Base-by-base conservation (phyloP, 225 moss, liverwort and hornwort genomes). In the Takakia lepidozioides region DNA sequence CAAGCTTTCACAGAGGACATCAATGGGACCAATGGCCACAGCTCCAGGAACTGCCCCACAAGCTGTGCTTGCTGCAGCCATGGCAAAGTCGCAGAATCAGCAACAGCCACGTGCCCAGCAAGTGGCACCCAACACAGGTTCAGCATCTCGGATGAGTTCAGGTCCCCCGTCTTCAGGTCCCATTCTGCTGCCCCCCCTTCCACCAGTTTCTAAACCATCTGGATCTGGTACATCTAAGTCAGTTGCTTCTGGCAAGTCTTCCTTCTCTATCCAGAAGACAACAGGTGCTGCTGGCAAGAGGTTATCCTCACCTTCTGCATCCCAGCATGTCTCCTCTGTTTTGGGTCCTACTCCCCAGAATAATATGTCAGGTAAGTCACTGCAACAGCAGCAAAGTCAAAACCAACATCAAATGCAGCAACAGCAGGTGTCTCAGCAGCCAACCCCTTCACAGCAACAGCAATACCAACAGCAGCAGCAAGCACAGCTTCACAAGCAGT, bases 31-130 rank as follows among this genome's bases (percentile, higher is more conserved):
- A 2, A 38, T 74, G 46, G 62, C 75, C 2, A 73, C 82, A 8
- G 68, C 78, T 42, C 64, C 79, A 21, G 81, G 76, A 1, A 56
- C 81, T 37, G 60, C 71, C 29, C 62, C 79, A 48, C 86, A 93
- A 65, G 79, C 69, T 20, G 76, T 84, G 29, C 78, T 93, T 32
- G 88, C 83, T 44, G 86, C 84, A 39, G 82, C 84, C 11, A 80
- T 87, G 59, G 80, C 81, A 18, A 92, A 82, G 36, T 30, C 49
- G 7, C 67, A 73, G 55, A 84, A 32, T 43, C 78, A 72, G 22
- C 75, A 59, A 35, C 69, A 57, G 48, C 30, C 58, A 2, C 84
- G 84, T 11, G 22, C 63, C n/a, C 69, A 59, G 8, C 58, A 39
- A 42, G 61, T 53, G 22, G 51, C 48, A 8, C 6, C 62, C 5